Evolutionary conservation across 2,329 filamentous ascomycete genomes (phyloP).

Genomic region (Fusarium sublunatum): DNA sequence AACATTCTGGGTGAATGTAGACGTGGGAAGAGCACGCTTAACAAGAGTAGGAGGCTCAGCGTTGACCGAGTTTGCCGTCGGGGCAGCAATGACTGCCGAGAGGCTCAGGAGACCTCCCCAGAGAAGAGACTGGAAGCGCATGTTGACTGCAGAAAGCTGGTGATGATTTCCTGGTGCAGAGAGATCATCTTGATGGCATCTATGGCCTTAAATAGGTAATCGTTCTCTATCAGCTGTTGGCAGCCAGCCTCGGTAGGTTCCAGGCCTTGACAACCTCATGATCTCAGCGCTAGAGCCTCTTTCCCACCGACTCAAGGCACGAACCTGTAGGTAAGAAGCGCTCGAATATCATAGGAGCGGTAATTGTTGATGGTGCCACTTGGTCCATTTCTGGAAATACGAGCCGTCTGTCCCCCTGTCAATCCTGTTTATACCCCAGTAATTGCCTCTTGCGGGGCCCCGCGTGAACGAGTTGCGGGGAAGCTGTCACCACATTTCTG

Average conservation of each 20-base stretch:
- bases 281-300: conserved; percentile 9
- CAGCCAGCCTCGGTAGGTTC: conserved; percentile 8
- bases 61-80: conserved; percentile 17
- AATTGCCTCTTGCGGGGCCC: conserved; percentile 23
- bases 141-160: neutral
- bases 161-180: neutral
- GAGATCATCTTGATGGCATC: neutral
- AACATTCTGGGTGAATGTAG: conserved; percentile 46
- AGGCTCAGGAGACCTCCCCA: conserved; percentile 35
- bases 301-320: neutral
- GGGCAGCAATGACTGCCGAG: conserved; percentile 29
- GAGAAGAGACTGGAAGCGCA: conserved; percentile 29
- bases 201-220: conserved; percentile 4
- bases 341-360: conserved; percentile 24
- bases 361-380: conserved; percentile 13
- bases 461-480: conserved; percentile 20
- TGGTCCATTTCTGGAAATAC: conserved; percentile 13
- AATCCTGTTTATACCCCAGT: neutral
- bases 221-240: neutral
- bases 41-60: conserved; percentile 14
- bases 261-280: neutral
- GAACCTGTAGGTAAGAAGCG: neutral
- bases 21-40: conserved; percentile 30
- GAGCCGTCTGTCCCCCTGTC: conserved; percentile 6
- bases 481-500: conserved; percentile 3